These are phyloP conservation scores for Mycena belliarum DNA, from an alignment of 768 basidiomycete species.

Conservation along the genomic window DNA sequence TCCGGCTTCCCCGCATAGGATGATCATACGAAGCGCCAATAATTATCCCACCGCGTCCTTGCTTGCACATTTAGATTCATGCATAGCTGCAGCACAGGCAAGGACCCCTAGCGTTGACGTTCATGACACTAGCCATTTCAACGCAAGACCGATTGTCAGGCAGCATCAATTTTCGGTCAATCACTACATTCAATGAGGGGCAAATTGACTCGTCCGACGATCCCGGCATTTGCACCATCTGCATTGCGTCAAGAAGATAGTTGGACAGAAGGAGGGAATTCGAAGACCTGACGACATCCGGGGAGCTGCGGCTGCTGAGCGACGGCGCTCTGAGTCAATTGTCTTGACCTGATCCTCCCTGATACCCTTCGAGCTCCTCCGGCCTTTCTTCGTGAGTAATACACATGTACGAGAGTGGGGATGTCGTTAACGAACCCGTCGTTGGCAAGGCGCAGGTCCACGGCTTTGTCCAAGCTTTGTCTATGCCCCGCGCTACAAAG, in stretches of 20 bases:
- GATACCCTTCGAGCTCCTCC: conserved; percentile 8
- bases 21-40: conserved; percentile 40
- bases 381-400: conserved; percentile 28
- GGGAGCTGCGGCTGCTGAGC: neutral
- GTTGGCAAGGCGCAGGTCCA: conserved; percentile 39
- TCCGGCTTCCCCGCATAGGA: conserved; percentile 42
- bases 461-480: neutral
- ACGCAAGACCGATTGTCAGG: neutral
- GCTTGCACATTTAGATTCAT: conserved; percentile 38
- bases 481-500: neutral
- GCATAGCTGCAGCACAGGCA: conserved; percentile 40
- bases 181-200: neutral
- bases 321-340: conserved; percentile 31
- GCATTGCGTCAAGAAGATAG: neutral
- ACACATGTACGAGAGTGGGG: conserved; percentile 20
- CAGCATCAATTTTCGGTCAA: neutral
- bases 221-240: neutral
- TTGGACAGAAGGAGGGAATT: neutral
- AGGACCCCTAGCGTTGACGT: conserved; percentile 31
- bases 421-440: neutral
- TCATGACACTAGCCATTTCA: conserved; percentile 25
- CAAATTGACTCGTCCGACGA: neutral
- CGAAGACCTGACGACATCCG: neutral
- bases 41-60: conserved; percentile 41
- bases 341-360: conserved; percentile 36